A percentile compares a stretch with the other conserved stretches of the same genome.
Conservation (phyloP, 306 rosid species). For the Glycine tomentella region DNA sequence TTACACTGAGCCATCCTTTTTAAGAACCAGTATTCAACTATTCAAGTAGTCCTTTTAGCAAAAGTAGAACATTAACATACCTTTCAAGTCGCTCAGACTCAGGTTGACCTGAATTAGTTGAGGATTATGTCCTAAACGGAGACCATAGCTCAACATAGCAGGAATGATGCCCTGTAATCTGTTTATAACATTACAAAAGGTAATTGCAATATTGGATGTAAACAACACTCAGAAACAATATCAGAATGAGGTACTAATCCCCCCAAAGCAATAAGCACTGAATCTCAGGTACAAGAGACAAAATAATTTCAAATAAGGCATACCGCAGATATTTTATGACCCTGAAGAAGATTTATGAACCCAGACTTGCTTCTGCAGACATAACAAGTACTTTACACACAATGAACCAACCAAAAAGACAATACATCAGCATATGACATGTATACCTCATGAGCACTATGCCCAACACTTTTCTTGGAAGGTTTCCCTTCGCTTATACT, state of each 20-base stretch:
- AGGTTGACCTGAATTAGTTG: slow-evolving; percentile 53
- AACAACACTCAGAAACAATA: slow-evolving; percentile 8
- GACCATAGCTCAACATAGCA: slow-evolving; percentile 59
- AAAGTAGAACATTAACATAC: slow-evolving; percentile 51
- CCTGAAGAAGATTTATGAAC: slow-evolving; percentile 95
- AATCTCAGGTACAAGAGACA: slow-evolving; percentile 26
- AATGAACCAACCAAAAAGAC: slow-evolving; percentile 33
- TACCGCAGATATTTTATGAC: slow-evolving; percentile 68
- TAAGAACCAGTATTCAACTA: slow-evolving; percentile 6
- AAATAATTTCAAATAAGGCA: slow-evolving; percentile 41
- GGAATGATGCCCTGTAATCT: slow-evolving; percentile 67
- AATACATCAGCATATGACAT: slow-evolving; percentile 41
- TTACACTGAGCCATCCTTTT: neutral
- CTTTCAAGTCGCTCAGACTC: slow-evolving; percentile 53
- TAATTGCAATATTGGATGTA: slow-evolving; percentile 19
- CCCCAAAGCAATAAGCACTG: slow-evolving; percentile 27
- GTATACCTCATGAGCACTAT: slow-evolving; percentile 78
- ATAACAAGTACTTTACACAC: slow-evolving; percentile 36
- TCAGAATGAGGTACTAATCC: slow-evolving; percentile 27
- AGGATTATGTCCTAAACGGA: slow-evolving; percentile 54
- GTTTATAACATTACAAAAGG: slow-evolving; percentile 39
- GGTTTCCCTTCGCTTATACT: slow-evolving; percentile 73
- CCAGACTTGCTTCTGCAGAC: slow-evolving; percentile 96
- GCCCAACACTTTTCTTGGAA: slow-evolving; percentile 76
- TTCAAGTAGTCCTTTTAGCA: slow-evolving; percentile 22